Base-by-base conservation (phyloP, 2,329 filamentous ascomycete genomes). In the Harringtonia lauricola region DNA sequence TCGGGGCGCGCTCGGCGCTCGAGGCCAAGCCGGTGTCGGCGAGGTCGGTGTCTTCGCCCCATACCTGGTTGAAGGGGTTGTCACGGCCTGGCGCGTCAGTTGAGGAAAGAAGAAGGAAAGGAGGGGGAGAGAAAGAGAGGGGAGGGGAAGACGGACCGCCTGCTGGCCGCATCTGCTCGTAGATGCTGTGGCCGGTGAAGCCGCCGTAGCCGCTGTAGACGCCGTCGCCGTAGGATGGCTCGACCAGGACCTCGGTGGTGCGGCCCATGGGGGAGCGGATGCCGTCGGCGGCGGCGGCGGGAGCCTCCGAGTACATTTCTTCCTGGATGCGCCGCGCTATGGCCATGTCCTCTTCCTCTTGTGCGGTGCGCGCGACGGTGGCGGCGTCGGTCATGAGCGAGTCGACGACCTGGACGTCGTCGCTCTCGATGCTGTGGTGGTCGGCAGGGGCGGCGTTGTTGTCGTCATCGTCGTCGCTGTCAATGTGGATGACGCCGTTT, bases 291-390 rank as follows among this genome's bases (percentile, higher is more conserved):
- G 40, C 37, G 4, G 24, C 21, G 3, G 30, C 36, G 14, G 28
- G n/a, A 3, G 33, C 24, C 47, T 65, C 66, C 21, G 60, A 61
- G 55, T 95, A 96, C 57, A 95, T 74, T 62, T 98, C 88, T 57
- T 98, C 85, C 60, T 98, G 92, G 47, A 98, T 63, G 45, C 86
- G 78, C 60, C 89, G 79, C 8, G 92, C 92, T 80, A 96, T 90
- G 36, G 86, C 89, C 42, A 87, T 89, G 56, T 98, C 92, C 55
- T 95, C 88, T 50, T 95, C 89, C 51, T 84, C 77, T 42, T 79
- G 69, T 15, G 73, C 76, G 5, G 61, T 63, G 28, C 62, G 64
- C 10, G 64, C 64, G 33, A 71, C 63, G 2, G 58, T 57, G 4
- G 58, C 63, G 1, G 61, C 64, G 17, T 65, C 64, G 17, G 64